Base-by-base conservation (phyloP, 2,329 filamentous ascomycete genomes). In the Didymella sp. region DNA sequence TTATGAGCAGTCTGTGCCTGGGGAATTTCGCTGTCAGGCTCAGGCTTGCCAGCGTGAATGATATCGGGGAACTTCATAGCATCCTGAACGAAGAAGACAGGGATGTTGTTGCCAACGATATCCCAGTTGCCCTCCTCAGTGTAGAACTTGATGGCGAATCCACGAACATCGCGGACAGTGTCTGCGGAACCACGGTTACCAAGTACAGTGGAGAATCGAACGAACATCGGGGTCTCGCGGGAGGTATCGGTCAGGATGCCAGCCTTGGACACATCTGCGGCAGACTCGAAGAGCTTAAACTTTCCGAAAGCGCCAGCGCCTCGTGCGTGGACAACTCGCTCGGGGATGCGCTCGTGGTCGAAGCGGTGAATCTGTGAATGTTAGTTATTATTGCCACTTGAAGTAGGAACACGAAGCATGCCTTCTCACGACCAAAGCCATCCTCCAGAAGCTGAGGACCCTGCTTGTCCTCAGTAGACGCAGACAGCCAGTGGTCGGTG, bases 101-200 rank as follows among this genome's bases (percentile, higher is more conserved):
- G 87, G 40, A 90, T 90, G 62, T 91, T 87, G 76, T 92, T 91
- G 30, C 87, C 88, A 2, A 90, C 86, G 27, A 90, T 80, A 61
- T 91, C 89, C 86, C 87, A 91, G 64, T 90, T 92, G 4, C 89
- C 90, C 67, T 93, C 89, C 0, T 89, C 78, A 0, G 90, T 92
- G 71, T 92, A 92, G 68, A 91, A 87, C 74, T 91, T 91, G 60
- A 91, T 76, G 0, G 90, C 89, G 61, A 94, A 95, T 1, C 91
- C 90, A 33, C 90, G 85, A 2, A 92, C 89, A 79, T 95, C 90
- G n/a, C 91, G 85, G 1, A 92, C 90, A 0, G 89, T 93, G 71
- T 95, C 91, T 6, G 90, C 89, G 48, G 87, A 90, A 12, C 90
- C 91, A 30, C 87, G 83, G 70, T 86, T 90, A 6, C 89, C 89